Evolutionary conservation across 1,139 yeast genomes (phyloP), one percentile per base, ranked within the genome.

Genomic region (Zygosaccharomyces sapae): DNA sequence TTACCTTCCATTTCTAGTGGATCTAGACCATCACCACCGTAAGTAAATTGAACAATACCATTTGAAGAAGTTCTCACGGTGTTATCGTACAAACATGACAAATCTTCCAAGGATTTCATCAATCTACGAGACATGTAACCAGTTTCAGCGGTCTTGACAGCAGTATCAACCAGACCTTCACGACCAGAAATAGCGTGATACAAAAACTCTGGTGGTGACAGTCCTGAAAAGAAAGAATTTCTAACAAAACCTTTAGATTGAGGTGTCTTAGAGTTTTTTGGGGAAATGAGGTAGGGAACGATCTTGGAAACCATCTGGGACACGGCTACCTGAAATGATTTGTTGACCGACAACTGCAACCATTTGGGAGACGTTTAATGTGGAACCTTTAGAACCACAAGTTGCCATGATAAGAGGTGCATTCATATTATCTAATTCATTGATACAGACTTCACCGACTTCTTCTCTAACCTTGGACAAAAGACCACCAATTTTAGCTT

Each of bases 281-380:
- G 89, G 83, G 73, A 94, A 94, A 72, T 94, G 99, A 8, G 99
- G 99, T 55, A 94, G 73, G 0, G 98, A 88, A 70, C 99, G 82
- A 69, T 94, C 97, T 69, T 94, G 98, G 76, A 94, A 94, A 24
- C 99, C 99, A 76, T 94, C 96, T 18, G 98, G 98, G 56, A 94
- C 98, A 78, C 99, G 96, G 65, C 87, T 86, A 69, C 99, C 99
- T 4, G 96, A 83, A 60, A 94, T 94, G 73, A 94, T 94, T 69
- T 94, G 99, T 70, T 94, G 99, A 49, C 99, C 99, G 42, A 94
- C 99, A 66, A 94, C 97, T 0, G 99, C 98, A 76, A 94, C 98
- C 99, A 94, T 94, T 72, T 94, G 99, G 7, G 98, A 92, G 38
- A 94, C 98, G 68, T 94, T 94, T 56, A 94, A 79, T 0, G 97